These are phyloP conservation scores for Dothideomycetes sp. DNA, from an alignment of 2,329 filamentous ascomycete genomes.

Conservation along the genomic window DNA sequence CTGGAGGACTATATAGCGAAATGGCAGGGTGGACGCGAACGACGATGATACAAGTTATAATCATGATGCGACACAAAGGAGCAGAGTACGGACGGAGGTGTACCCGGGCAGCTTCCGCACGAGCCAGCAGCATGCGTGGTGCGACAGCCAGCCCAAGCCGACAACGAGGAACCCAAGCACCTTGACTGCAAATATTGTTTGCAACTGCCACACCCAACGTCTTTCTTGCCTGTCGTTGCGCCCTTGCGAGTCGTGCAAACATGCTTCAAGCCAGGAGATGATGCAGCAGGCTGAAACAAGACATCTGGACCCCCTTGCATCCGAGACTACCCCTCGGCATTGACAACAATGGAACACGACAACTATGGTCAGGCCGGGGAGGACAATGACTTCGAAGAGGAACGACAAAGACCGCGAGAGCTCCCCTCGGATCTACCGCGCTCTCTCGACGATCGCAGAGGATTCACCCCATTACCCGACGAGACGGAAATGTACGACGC, in stretches of 20 bases:
- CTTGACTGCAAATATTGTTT: too few species aligned
- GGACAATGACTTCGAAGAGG: conserved; percentile 3
- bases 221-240: neutral
- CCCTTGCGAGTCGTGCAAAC: neutral
- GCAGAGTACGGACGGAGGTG: neutral
- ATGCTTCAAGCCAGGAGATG: neutral
- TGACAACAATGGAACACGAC: conserved; percentile 1
- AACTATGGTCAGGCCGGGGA: neutral
- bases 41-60: neutral
- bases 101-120: neutral
- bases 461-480: conserved; percentile 53
- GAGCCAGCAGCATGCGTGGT: neutral
- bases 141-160: neutral
- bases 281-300: neutral
- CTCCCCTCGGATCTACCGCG: conserved; percentile 81
- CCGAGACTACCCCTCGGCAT: conserved; percentile 1
- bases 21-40: too few species aligned
- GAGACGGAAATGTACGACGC: conserved; percentile 98
- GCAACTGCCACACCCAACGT: neutral
- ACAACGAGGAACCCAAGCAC: too few species aligned
- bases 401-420: conserved; percentile 21
- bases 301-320: neutral
- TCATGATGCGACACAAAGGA: neutral
- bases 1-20: too few species aligned
- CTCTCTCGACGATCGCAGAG: conserved; percentile 78